Percentiles rank a stretch among this genome's conserved stretches.
Conservation (phyloP, 768 basidiomycete genomes). For the Floccularia luteovirens region DNA sequence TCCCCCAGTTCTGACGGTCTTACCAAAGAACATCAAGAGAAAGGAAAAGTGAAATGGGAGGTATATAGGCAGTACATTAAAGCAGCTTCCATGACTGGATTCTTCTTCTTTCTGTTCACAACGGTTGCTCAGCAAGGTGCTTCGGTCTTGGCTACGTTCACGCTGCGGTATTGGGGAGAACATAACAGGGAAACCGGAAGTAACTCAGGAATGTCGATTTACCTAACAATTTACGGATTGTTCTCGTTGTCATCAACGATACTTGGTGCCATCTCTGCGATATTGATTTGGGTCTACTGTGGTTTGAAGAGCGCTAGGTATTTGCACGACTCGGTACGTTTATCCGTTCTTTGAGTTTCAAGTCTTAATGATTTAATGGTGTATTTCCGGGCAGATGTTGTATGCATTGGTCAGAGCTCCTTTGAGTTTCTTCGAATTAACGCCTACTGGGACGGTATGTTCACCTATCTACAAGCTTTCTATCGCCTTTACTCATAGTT, state of each 20-base stretch:
- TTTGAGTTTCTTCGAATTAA: constrained; percentile 83
- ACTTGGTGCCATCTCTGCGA: constrained; percentile 43
- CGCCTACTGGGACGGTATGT: constrained; percentile 75
- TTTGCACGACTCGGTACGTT: constrained; percentile 69
- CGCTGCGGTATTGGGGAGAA: constrained; percentile 79
- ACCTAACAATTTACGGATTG: constrained; percentile 58
- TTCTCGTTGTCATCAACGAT: constrained; percentile 55
- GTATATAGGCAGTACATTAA: constrained; percentile 77
- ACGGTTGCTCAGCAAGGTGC: constrained; percentile 50
- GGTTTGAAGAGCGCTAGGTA: constrained; percentile 64
- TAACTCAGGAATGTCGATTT: constrained; percentile 51
- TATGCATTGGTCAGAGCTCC: constrained; percentile 76
- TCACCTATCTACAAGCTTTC: background rate
- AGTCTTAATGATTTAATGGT: constrained; percentile 2
- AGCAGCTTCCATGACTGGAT: constrained; percentile 72
- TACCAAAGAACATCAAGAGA: constrained; percentile 67
- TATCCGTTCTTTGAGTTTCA: background rate
- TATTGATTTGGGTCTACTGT: constrained; percentile 74
- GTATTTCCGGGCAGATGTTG: constrained; percentile 51
- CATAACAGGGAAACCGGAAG: constrained; percentile 55
- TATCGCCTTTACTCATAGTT: background rate
- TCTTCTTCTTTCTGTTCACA: constrained; percentile 51
- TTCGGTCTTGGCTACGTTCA: constrained; percentile 52
- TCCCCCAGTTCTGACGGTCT: constrained; percentile 35
- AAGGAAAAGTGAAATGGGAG: constrained; percentile 68